These are phyloP conservation scores for Talaromyces sp. DNA, from an alignment of 2,329 filamentous ascomycete species.

Conservation along the genomic window DNA sequence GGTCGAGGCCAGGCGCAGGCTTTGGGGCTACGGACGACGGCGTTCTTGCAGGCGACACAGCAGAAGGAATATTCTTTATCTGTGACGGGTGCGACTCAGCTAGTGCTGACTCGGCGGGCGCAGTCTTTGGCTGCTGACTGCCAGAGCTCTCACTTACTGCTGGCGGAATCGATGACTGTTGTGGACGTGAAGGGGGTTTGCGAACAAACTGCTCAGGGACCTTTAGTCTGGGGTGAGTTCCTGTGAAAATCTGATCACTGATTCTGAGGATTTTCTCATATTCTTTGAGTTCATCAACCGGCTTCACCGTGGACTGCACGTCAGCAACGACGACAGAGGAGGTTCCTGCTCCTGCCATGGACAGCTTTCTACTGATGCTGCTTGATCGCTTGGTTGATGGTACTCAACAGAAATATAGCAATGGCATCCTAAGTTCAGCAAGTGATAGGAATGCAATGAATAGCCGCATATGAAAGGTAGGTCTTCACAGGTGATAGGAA, in stretches of 20 bases:
- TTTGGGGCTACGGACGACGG: constrained; percentile 39
- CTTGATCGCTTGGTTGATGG: constrained; percentile 4
- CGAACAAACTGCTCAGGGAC: constrained; percentile 51
- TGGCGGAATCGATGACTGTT: constrained; percentile 28
- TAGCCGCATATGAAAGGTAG: not conserved
- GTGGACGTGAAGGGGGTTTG: constrained; percentile 33
- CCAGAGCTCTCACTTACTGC: constrained; percentile 18
- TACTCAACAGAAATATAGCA: not conserved
- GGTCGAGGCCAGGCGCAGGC: constrained; percentile 66
- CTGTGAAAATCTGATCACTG: constrained; percentile 73
- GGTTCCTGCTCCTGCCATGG: constrained; percentile 16
- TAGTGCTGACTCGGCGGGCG: constrained; percentile 16
- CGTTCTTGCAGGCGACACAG: constrained; percentile 17
- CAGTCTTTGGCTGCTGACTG: constrained; percentile 18
- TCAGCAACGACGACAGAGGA: constrained; percentile 30
- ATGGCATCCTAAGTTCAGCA: constrained; percentile 2
- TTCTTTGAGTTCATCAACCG: constrained; percentile 57
- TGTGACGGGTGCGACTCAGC: constrained; percentile 14
- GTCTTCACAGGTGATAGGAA: not conserved
- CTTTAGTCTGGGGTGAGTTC: constrained; percentile 58
- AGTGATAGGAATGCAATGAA: not conserved
- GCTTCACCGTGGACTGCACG: constrained; percentile 24
- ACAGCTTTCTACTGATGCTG: constrained; percentile 6
- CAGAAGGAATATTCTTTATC: constrained; percentile 16
- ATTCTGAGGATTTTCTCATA: constrained; percentile 78